phyloP scores from a whole-genome alignment of 139 green algal genomes.

The Closterium sp. region DNA sequence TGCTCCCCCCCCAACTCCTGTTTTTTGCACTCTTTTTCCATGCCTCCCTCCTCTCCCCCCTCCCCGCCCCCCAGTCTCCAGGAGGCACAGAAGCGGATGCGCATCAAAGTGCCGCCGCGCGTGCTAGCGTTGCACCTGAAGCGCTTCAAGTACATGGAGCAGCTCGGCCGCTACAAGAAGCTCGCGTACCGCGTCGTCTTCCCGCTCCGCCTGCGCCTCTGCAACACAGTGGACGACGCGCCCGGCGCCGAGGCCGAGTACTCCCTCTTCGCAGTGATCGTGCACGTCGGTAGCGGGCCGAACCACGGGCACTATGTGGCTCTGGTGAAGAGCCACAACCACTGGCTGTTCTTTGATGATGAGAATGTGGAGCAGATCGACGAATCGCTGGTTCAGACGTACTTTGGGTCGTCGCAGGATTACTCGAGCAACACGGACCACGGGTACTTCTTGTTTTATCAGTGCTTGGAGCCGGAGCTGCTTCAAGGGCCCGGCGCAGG shows the following conservation, averaged over 20 bases:
- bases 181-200: constrained; percentile 97
- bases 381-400: constrained; percentile 75
- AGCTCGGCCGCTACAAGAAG: constrained; percentile 73
- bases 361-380: constrained; percentile 70
- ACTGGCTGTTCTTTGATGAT: constrained; percentile 54
- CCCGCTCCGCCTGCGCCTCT: constrained; percentile 91
- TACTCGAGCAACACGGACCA: constrained; percentile 78
- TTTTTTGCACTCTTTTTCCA: neutral
- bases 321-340: constrained; percentile 79
- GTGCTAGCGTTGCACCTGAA: constrained; percentile 94
- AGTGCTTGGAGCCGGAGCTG: neutral
- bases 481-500: neutral
- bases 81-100: constrained; percentile 91
- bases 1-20: neutral
- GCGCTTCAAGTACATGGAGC: constrained; percentile 92
- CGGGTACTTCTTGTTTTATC: constrained; percentile 97
- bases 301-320: constrained; percentile 98
- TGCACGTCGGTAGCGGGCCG: constrained; percentile 89
- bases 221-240: constrained; percentile 74
- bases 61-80: constrained; percentile 25
- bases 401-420: constrained; percentile 78
- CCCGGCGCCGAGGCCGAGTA: constrained; percentile 63
- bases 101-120: constrained; percentile 72
- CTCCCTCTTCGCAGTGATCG: constrained; percentile 86
- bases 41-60: neutral